A percentile compares a stretch with the other conserved stretches of the same genome.
These are phyloP conservation scores for Amylostereum chailletii DNA, from an alignment of 1,284 basidiomycete genomes.

Conservation along the genomic window DNA sequence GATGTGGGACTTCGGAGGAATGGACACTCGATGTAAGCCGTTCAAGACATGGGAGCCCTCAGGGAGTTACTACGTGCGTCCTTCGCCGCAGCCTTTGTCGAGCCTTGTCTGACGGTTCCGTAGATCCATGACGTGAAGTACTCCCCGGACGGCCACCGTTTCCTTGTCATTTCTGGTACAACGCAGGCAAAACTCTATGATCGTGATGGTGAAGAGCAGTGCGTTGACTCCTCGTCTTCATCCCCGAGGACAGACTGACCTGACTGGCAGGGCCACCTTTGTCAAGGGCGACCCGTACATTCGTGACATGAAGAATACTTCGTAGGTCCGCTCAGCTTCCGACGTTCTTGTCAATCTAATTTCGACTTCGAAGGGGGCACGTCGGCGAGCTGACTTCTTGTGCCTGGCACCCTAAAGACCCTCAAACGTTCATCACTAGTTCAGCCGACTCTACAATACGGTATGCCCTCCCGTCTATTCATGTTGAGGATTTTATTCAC, in stretches of 20 bases:
- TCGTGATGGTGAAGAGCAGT: conserved; percentile 86
- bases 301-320: conserved; percentile 96
- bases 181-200: conserved; percentile 84
- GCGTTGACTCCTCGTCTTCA: conserved; percentile 26
- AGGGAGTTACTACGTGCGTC: conserved; percentile 83
- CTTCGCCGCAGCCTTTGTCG: conserved; percentile 8
- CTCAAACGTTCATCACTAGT: conserved; percentile 80
- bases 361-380: conserved; percentile 64
- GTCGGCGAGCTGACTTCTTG: conserved; percentile 89
- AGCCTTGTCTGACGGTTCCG: conserved; percentile 7
- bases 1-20: conserved; percentile 99
- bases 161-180: conserved; percentile 85
- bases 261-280: conserved; percentile 67
- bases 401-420: conserved; percentile 84
- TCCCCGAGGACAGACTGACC: conserved; percentile 33
- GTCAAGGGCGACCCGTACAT: conserved; percentile 97
- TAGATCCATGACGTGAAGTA: conserved; percentile 88
- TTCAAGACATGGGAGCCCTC: conserved; percentile 95
- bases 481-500: not conserved
- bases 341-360: conserved; percentile 2
- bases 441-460: conserved; percentile 94
- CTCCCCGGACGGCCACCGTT: conserved; percentile 77
- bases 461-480: conserved; percentile 29
- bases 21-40: conserved; percentile 83
- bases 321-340: conserved; percentile 37